Base-by-base conservation (phyloP, 345 rosid genomes). In the Camelina hispida region DNA sequence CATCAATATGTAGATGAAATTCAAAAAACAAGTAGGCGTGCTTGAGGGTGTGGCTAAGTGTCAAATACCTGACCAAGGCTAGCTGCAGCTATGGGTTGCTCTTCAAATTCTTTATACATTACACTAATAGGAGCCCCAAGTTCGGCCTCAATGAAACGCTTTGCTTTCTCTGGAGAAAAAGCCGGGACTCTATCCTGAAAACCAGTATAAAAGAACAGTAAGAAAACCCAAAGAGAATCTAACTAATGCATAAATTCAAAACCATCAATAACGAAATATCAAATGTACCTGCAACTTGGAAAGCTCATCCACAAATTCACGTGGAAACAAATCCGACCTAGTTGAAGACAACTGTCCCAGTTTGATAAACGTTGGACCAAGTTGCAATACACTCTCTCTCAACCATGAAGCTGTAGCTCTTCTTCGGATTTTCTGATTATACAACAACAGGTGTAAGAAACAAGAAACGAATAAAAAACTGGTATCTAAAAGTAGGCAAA, bases 11-110 rank as follows among this genome's bases (percentile, higher is more conserved):
- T 28, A 69, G 40, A 79, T 56, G 62, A 68, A 74, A 40, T 48
- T 28, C 54, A 50, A 54, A 46, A 34, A 34, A 17, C 44, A 43
- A 42, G 64, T 25, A 66, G 9, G 46, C 18, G 18, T 56, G 16
- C 16, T 30, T n/a, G 53, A 17, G 69, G 37, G 51, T 38, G 63
- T 63, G 42, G 51, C 22, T 64, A 56, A 37, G 48, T 81, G 72
- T 80, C 81, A 81, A 86, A 80, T 83, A 93, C 98, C 93, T 93
- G 98, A 78, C 98, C 98, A 86, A 93, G 98, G 80, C 97, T 93
- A 83, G 98, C 98, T 44, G 97, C 98, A 72, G 98, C 98, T 66
- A 94, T 85, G n/a, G 98, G 97, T 73, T 55, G 86, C 54, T 94
- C 97, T 83, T 94, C 98, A 74, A 94, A 90, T 73, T 83, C 93